Conservation (phyloP, 2,329 filamentous ascomycete species). For the Fusarium drepaniforme region DNA sequence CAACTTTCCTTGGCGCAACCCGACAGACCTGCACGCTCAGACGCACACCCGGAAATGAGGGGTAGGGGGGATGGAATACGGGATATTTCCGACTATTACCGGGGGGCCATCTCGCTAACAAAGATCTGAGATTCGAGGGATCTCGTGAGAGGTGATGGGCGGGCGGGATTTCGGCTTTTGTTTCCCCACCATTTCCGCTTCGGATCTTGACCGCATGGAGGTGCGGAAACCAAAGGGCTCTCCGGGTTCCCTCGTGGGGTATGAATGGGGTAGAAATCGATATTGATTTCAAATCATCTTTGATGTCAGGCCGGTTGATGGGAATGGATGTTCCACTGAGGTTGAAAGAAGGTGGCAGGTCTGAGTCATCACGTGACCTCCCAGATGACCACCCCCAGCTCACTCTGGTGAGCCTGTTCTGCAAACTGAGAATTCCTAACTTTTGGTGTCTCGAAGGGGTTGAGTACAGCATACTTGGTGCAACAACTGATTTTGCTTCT, state of each 20-base stretch:
- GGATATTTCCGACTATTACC: slow-evolving; percentile 24
- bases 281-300: neutral
- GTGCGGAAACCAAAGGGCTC: neutral
- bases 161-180: neutral
- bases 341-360: neutral
- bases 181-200: slow-evolving; percentile 4
- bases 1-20: slow-evolving; percentile 1
- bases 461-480: neutral
- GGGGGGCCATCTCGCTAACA: slow-evolving; percentile 18
- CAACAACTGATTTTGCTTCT: neutral
- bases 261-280: neutral
- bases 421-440: neutral
- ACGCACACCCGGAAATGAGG: neutral
- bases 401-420: neutral
- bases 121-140: slow-evolving; percentile 30
- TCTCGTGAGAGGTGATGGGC: slow-evolving; percentile 8
- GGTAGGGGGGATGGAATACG: neutral
- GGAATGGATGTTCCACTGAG: neutral
- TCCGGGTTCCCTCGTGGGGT: neutral
- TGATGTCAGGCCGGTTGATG: neutral
- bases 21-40: neutral
- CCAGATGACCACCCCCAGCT: neutral
- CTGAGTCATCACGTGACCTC: neutral
- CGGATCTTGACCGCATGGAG: neutral
- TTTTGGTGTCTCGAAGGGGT: neutral